Conservation (phyloP, 75 land plant species). For the Adiantum capillusveneris region DNA sequence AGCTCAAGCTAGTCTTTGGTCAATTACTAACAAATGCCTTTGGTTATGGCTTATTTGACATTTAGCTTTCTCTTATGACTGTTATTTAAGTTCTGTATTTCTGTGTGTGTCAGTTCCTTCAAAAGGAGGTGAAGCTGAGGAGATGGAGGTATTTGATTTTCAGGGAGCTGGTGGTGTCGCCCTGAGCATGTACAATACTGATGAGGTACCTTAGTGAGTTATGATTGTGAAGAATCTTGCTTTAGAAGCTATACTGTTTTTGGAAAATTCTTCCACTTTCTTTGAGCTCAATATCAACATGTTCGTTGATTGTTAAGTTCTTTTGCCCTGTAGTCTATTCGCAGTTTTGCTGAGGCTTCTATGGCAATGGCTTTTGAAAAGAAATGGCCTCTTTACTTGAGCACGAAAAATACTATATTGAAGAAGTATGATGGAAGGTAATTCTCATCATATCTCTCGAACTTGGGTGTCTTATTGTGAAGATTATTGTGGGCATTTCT, state of each 20-base stretch:
- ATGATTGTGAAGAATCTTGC: too few species aligned
- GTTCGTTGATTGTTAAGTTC: too few species aligned
- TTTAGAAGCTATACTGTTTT: too few species aligned
- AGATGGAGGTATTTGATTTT: slow-evolving; percentile 66
- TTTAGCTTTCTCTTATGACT: background rate
- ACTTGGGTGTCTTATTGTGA: background rate
- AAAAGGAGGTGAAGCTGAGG: slow-evolving; percentile 34
- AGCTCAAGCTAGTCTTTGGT: slow-evolving; percentile 85
- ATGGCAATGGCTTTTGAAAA: slow-evolving; percentile 68
- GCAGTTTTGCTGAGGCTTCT: slow-evolving; percentile 74
- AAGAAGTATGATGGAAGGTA: slow-evolving; percentile 94
- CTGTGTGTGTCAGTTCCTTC: slow-evolving; percentile 31
- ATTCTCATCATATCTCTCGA: background rate
- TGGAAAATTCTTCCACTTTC: too few species aligned
- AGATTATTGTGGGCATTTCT: background rate
- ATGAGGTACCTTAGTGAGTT: too few species aligned
- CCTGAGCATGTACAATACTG: slow-evolving; percentile 78
- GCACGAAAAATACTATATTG: slow-evolving; percentile 84
- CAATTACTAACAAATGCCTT: slow-evolving; percentile 6
- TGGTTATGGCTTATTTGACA: background rate
- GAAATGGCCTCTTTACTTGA: slow-evolving; percentile 86
- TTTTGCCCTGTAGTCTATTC: slow-evolving; percentile 54
- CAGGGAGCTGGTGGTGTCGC: slow-evolving; percentile 67
- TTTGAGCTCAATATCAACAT: too few species aligned
- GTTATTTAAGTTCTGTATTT: background rate